Base-by-base conservation (phyloP, 2,329 filamentous ascomycete species). In the Trichophyton mentagrophytes region DNA sequence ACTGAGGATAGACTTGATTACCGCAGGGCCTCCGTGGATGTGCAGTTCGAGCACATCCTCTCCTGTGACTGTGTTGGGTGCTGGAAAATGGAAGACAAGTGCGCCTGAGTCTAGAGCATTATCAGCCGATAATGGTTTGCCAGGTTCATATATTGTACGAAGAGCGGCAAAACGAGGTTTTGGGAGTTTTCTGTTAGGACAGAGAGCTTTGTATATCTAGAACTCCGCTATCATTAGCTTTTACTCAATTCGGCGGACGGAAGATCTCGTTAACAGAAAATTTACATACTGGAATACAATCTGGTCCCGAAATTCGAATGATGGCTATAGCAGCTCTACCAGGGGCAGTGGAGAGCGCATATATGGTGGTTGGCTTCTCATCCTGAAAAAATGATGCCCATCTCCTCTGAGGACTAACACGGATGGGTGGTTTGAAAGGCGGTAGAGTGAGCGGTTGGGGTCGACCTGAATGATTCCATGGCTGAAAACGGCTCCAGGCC, bases 41-140 rank as follows among this genome's bases (percentile, higher is more conserved):
- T 99, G 93, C 3, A 99, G 75, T 71, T 99, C 93, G 1, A 99
- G 80, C 0, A 97, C 80, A 69, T 96, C 90, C 71, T 97, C 91
- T 33, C 93, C 93, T 0, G 93, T 99, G 7, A 89, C 90, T 0
- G 90, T 95, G 57, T 82, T 82, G 0, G 92, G 91, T 0, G 78
- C 80, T 0, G 89, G 88, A 66, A 97, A 96, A 74, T 87, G 89
- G 30, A 97, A 80, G 1, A 96, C 79, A 11, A 97, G 73, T 0
- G 93, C 88, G 58, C 85, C 83, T 0, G 90, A 83, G 70, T 99
- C 93, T 25, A 89, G 79, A 15, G 86, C 71, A 2, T 77, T 73
- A 3, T 72, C 69, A 9, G 63, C 57, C 4, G 69, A 72, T 1
- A 72, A 72, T 0, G 74, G 67, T 4, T 72, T 67, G 0, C 67